Base-by-base conservation (phyloP, 352 stramenopile genomes). In the Phytophthora lateralis region DNA sequence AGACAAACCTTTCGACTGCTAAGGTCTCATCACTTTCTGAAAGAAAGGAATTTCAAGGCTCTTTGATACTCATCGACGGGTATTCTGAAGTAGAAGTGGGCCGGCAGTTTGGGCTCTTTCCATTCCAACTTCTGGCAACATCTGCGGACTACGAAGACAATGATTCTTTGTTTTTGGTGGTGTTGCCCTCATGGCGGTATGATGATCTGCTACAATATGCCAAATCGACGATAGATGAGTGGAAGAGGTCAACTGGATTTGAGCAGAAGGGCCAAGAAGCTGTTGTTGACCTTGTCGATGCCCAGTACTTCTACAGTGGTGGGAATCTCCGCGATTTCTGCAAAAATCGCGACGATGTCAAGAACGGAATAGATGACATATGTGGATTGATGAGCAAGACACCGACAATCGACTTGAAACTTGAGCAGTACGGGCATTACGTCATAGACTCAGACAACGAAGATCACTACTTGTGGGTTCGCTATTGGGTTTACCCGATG, bases 251-350 rank as follows among this genome's bases (percentile, higher is more conserved):
- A 18, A 71, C 61, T 17, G 66, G 43, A 5, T 21, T 68, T 8
- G 39, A n/a, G 30, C 44, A 58, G n/a, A 38, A 60, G 12, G 20
- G 55, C 6, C 14, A 30, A 9, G 24, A 54, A 50, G 1, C 21
- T 30, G 37, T 42, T 18, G 4, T n/a, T 32, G 45, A 47, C 14
- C 53, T 75, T 45, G 61, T 55, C 11, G 29, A 53, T 4, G 39
- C 53, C 11, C 61, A 75, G 9, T 71, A 71, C 20, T 75, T 64
- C 21, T 75, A 69, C 30, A 71, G 61, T 38, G 66, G 66, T 46
- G 66, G 66, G 9, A 75, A 58, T 71, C 29, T 75, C 5, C 51
- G 61, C 20, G 47, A 64, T 18, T 75, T 71, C 49, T 59, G 62
- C 42, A 68, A 21, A 18, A 27, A 45, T 24, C 49, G 24, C 5